These are phyloP conservation scores for Raffaelea arxii DNA, from an alignment of 2,329 filamentous ascomycete genomes.

Conservation along the genomic window DNA sequence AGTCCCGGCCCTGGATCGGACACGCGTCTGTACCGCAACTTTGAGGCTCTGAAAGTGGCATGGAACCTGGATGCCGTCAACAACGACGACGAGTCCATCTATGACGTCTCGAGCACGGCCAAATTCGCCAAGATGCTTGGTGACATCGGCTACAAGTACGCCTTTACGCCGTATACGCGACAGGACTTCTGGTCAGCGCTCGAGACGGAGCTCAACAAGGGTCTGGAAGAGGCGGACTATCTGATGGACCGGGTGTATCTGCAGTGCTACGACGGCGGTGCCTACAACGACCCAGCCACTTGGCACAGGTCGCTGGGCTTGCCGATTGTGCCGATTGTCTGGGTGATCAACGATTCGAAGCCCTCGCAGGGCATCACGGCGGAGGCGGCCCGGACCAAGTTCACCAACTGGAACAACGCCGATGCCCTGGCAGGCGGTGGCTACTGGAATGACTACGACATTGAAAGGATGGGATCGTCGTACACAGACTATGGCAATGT, in stretches of 20 bases:
- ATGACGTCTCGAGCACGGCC: constrained; percentile 31
- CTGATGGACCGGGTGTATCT: constrained; percentile 31
- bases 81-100: constrained; percentile 35
- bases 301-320: constrained; percentile 28
- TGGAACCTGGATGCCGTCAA: constrained; percentile 33
- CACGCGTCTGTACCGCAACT: constrained; percentile 29
- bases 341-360: constrained; percentile 37
- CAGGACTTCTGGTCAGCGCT: constrained; percentile 25
- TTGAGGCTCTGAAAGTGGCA: constrained; percentile 26
- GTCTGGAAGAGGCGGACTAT: constrained; percentile 15
- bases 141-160: constrained; percentile 30
- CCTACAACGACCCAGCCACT: constrained; percentile 26
- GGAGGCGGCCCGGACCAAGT: no score
- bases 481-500: no score
- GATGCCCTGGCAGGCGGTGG: no score
- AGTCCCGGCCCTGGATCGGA: constrained; percentile 21
- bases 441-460: no score
- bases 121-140: constrained; percentile 32
- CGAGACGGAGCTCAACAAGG: constrained; percentile 20
- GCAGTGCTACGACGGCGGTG: constrained; percentile 35
- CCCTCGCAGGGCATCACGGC: constrained; percentile 26
- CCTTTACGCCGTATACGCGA: constrained; percentile 32
- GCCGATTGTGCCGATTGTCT: constrained; percentile 32
- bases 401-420: no score
- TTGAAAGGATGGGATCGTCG: no score